Conservation (phyloP, 305 asterid genomes). For the Solanum chacoense region DNA sequence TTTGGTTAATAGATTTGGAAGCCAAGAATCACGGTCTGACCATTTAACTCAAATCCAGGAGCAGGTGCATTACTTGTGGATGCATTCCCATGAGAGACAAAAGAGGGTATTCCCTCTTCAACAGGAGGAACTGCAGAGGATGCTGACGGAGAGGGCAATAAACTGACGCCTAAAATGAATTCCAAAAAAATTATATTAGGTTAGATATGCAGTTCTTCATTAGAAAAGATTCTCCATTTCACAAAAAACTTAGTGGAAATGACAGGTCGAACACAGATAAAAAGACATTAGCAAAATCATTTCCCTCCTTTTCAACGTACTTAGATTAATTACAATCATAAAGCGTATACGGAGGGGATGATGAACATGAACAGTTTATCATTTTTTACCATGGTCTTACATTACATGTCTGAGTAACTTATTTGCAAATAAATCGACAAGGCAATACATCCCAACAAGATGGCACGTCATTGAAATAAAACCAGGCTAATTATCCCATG, state of each 20-base stretch:
- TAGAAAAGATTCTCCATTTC: not conserved
- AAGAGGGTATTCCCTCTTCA: constrained; percentile 20
- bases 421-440: not conserved
- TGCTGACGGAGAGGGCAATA: constrained; percentile 13
- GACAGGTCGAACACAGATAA: not conserved
- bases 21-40: constrained; percentile 14
- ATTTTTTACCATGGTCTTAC: not conserved
- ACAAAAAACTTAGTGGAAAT: not conserved
- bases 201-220: not conserved
- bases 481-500: not conserved
- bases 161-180: constrained; percentile 17
- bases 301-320: not conserved
- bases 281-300: not conserved
- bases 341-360: not conserved
- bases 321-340: not conserved
- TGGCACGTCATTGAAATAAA: not conserved
- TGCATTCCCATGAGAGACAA: constrained; percentile 13
- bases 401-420: not conserved
- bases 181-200: not conserved
- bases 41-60: constrained; percentile 32
- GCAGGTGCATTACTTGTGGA: constrained; percentile 26
- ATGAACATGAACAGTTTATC: not conserved
- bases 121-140: constrained; percentile 27
- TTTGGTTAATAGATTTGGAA: not conserved
- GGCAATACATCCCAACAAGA: not conserved